Conservation (phyloP, 2,329 filamentous ascomycete genomes). For the Cercospora sp. region DNA sequence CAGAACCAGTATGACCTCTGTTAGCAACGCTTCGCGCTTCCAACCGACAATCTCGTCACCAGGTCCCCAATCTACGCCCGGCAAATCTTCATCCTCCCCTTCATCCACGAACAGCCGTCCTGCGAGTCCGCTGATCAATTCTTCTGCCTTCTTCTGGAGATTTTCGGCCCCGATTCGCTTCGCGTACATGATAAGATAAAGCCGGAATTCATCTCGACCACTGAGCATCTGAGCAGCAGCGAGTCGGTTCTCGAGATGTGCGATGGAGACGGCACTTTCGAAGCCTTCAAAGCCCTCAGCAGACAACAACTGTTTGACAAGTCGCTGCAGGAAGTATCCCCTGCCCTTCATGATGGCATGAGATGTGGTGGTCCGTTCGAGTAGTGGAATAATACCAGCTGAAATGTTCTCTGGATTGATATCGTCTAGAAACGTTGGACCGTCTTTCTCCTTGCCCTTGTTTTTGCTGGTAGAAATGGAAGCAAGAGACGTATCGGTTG, state of each 20-base stretch:
- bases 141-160: conserved; percentile 83
- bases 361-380: conserved; percentile 92
- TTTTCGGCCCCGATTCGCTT: conserved; percentile 93
- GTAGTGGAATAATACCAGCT: conserved; percentile 85
- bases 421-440: conserved; percentile 51
- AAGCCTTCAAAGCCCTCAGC: conserved; percentile 90
- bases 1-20: conserved; percentile 87
- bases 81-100: conserved; percentile 48
- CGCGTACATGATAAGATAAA: conserved; percentile 97
- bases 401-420: conserved; percentile 66
- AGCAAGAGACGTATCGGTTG: conserved; percentile 84
- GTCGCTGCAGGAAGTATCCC: conserved; percentile 84
- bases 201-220: conserved; percentile 85
- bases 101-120: conserved; percentile 68
- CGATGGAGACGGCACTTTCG: conserved; percentile 86
- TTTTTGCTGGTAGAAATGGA: conserved; percentile 66
- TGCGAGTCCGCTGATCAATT: conserved; percentile 78
- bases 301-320: conserved; percentile 85
- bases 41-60: conserved; percentile 82
- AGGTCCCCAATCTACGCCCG: conserved; percentile 63
- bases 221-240: conserved; percentile 83
- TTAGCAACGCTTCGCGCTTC: conserved; percentile 82
- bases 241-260: conserved; percentile 91
- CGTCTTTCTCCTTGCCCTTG: conserved; percentile 35
- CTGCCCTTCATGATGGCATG: conserved; percentile 89